phyloP scores from a whole-genome alignment of 768 basidiomycete species.

The Naganishia vaughanmartiniae region DNA sequence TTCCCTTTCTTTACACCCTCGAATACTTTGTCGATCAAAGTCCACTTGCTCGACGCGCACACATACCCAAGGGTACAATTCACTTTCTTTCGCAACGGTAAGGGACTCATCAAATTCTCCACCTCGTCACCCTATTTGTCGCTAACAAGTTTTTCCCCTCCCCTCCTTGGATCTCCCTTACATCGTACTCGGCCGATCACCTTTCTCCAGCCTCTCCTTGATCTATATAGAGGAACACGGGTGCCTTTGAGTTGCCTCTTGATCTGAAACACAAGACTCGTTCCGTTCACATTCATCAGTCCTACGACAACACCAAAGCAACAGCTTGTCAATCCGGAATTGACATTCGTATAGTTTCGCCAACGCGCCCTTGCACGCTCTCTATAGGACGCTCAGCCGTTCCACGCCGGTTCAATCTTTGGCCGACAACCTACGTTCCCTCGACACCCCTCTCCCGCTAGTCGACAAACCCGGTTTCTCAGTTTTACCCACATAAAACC shows the following conservation, averaged over 20 bases:
- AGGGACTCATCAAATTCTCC: not conserved
- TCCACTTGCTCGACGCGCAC: slow-evolving; percentile 6
- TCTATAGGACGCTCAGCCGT: not conserved
- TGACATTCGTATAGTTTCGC: slow-evolving; percentile 2
- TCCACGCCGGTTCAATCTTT: not conserved
- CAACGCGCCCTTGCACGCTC: not conserved
- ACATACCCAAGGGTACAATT: slow-evolving; percentile 14
- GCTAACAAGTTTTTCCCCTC: not conserved
- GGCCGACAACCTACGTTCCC: not conserved
- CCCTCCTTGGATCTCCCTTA: not conserved
- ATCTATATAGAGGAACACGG: slow-evolving; percentile 4
- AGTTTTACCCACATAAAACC: not conserved
- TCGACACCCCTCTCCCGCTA: slow-evolving; percentile 15
- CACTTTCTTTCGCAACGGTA: not conserved
- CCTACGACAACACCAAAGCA: slow-evolving; percentile 1
- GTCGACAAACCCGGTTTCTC: not conserved
- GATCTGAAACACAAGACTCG: not conserved
- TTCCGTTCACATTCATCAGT: not conserved
- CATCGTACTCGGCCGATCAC: not conserved
- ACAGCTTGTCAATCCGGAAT: slow-evolving; percentile 18
- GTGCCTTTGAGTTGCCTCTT: not conserved
- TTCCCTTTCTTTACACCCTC: not conserved
- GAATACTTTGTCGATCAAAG: slow-evolving; percentile 23
- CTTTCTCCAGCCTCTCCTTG: slow-evolving; percentile 4
- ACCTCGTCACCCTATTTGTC: not conserved